Evolutionary conservation across 352 stramenopile genomes (phyloP), one percentile per base, ranked within the genome.

Genomic region (Phytophthora lateralis): DNA sequence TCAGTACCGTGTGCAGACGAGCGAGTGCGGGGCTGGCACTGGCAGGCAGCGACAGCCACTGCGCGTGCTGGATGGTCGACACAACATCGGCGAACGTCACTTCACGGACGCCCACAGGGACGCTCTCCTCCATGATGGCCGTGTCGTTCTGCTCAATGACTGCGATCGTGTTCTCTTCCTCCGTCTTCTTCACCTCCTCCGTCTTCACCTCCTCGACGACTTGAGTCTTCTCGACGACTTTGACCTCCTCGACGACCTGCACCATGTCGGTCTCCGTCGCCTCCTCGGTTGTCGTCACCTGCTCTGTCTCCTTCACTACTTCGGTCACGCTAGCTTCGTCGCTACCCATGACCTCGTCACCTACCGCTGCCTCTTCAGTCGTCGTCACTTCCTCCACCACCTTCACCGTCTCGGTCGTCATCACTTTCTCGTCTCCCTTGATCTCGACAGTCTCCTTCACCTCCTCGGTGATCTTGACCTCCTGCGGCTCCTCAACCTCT

Each of bases 1-100:
- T 65, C 53, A 79, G 46, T 24, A 79, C 46, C n/a, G 67, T 63
- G 48, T 79, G 71, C 10, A 79, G 55, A 21, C 67, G 71, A 21
- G 69, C 60, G n/a, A 79, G 60, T 17, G 71, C 51, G 32, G 71
- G 63, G 55, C 66, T 79, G 18, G 60, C 52, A 50, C 54, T 64
- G 21, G 51, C 49, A 1, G 67, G 71, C 57, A 79, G 55, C 17
- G 62, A 73, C 60, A 70, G 44, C 71, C 71, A 79, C 39, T 76
- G 62, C 47, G 63, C 46, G 52, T 73, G 60, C 56, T 76, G 57
- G 3, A 55, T 41, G 11, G 67, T 74, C 3, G 58, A 61, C 6
- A 53, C 54, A 3, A 57, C 43, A 18, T 67, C 69, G 6, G 44
- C 51, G 18, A 76, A 60, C 20, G 45, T 70, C 51, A 65, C 37